These are phyloP conservation scores for Candida boidinii DNA, from an alignment of 805 yeast species.

Conservation along the genomic window DNA sequence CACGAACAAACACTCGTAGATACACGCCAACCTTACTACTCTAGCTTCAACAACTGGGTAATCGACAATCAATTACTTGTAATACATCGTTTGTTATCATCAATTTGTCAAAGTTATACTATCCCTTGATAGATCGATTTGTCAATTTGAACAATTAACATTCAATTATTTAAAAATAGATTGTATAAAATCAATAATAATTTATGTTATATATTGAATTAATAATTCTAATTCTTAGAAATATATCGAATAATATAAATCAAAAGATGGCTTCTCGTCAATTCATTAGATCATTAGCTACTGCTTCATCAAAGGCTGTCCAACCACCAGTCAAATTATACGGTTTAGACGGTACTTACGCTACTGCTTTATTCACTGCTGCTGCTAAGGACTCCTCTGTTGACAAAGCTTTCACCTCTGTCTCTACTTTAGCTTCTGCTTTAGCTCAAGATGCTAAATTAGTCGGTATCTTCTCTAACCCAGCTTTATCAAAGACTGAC, in stretches of 20 bases:
- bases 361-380: conserved; percentile 88
- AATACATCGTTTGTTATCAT: too few species aligned
- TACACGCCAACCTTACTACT: too few species aligned
- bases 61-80: too few species aligned
- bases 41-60: too few species aligned
- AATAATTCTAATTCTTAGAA: too few species aligned
- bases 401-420: conserved; percentile 57
- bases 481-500: conserved; percentile 71
- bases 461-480: conserved; percentile 58
- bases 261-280: conserved; percentile 62
- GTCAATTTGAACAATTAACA: too few species aligned
- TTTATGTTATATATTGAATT: too few species aligned
- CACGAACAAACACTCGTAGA: too few species aligned
- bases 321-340: conserved; percentile 90
- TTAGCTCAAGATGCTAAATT: conserved; percentile 59
- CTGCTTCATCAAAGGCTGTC: conserved; percentile 44
- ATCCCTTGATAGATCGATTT: too few species aligned
- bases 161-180: too few species aligned
- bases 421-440: conserved; percentile 46
- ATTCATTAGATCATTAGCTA: conserved; percentile 64
- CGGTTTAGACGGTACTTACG: conserved; percentile 96
- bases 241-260: conserved; percentile 7
- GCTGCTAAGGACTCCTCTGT: conserved; percentile 75
- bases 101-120: too few species aligned
- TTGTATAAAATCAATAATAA: too few species aligned